A percentile compares a stretch with the other conserved stretches of the same genome.
Conservation (phyloP, 2,329 filamentous ascomycete genomes). For the Lecanicillium sp. region DNA sequence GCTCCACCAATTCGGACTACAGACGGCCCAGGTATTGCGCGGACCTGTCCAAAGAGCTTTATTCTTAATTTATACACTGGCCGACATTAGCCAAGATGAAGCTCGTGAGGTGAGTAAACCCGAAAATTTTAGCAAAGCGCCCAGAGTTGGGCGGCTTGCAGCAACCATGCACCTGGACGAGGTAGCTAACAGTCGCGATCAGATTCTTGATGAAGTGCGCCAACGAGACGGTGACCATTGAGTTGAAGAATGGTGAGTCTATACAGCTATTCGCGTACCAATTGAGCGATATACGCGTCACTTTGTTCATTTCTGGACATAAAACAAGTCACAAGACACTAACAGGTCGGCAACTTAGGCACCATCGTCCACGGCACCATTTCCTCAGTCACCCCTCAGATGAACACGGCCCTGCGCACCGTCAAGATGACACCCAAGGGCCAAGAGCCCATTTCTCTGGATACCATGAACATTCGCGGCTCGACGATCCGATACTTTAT, state of each 20-base stretch:
- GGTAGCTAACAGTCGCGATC: slow-evolving; percentile 19
- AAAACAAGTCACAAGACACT: slow-evolving; percentile 1
- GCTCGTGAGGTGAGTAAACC: slow-evolving; percentile 74
- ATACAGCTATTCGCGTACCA: not conserved
- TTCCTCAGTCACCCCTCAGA: slow-evolving; percentile 90
- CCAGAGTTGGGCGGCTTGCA: slow-evolving; percentile 4
- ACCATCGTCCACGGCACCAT: slow-evolving; percentile 97
- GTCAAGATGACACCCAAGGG: slow-evolving; percentile 94
- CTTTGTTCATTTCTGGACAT: too few relatives aligned
- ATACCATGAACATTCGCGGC: slow-evolving; percentile 94
- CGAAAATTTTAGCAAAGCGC: slow-evolving; percentile 7
- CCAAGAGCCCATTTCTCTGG: slow-evolving; percentile 78
- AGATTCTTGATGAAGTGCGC: slow-evolving; percentile 99
- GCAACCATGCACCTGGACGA: not conserved
- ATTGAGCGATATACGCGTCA: not conserved
- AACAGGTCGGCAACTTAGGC: slow-evolving; percentile 40
- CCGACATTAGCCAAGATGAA: slow-evolving; percentile 60
- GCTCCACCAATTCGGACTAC: slow-evolving; percentile 9
- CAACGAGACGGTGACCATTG: slow-evolving; percentile 97
- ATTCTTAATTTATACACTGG: not conserved
- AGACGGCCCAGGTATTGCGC: slow-evolving; percentile 6
- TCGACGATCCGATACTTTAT: slow-evolving; percentile 96
- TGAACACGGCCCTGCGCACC: slow-evolving; percentile 93
- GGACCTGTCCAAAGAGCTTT: slow-evolving; percentile 1
- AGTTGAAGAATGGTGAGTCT: slow-evolving; percentile 85